Evolutionary conservation across 805 yeast genomes (phyloP).

Genomic region (Candida ipomoeae): DNA sequence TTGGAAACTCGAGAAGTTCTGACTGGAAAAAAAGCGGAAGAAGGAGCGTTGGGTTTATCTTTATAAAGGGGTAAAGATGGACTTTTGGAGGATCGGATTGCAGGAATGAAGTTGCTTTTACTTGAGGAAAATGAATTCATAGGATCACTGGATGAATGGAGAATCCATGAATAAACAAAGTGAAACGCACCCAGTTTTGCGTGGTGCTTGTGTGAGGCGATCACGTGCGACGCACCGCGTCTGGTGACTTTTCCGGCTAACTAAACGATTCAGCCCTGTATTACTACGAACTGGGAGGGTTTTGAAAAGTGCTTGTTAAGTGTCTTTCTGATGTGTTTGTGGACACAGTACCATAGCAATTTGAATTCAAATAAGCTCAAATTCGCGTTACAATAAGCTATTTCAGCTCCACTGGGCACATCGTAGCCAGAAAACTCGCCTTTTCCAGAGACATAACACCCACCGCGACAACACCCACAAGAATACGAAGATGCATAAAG

Average conservation of each 20-base stretch:
- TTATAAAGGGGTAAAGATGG: conserved; percentile 17
- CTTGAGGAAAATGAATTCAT: conserved; percentile 15
- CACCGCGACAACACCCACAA: neutral
- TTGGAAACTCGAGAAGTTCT: conserved; percentile 6
- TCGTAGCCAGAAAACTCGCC: neutral
- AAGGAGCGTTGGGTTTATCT: conserved; percentile 14
- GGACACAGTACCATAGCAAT: too few relatives aligned
- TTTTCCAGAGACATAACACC: neutral
- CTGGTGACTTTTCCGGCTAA: neutral
- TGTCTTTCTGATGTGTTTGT: too few relatives aligned
- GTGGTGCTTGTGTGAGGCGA: neutral
- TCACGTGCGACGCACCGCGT: neutral
- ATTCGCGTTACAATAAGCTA: too few relatives aligned
- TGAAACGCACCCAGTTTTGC: neutral
- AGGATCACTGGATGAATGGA: neutral
- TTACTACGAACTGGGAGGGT: too few relatives aligned
- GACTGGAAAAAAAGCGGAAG: conserved; percentile 9
- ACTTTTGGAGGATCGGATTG: conserved; percentile 9
- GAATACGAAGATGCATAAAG: neutral
- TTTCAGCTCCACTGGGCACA: too few relatives aligned
- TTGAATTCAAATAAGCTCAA: too few relatives aligned
- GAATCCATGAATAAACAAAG: neutral
- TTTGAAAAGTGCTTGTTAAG: too few relatives aligned
- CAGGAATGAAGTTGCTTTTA: conserved; percentile 8
- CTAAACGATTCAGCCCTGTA: too few relatives aligned